Evolutionary conservation across 2,329 filamentous ascomycete species (phyloP).

Genomic region (Curvularia hawaiiensis): DNA sequence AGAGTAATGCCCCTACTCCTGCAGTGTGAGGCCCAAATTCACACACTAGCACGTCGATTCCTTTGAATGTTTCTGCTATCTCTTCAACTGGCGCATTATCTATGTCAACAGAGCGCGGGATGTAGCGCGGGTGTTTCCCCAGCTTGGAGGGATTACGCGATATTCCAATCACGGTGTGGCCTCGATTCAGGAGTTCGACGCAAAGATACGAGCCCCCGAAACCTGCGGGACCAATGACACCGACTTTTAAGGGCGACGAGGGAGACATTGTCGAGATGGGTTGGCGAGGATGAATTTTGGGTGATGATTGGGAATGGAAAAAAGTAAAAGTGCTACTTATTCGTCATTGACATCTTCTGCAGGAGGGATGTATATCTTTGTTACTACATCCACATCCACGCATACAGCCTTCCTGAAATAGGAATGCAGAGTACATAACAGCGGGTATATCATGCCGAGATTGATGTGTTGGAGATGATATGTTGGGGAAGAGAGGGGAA

Average conservation of each 20-base stretch:
- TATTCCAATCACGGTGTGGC: conserved; percentile 42
- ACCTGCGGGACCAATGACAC: conserved; percentile 42
- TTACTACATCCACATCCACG: neutral
- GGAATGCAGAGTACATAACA: conserved; percentile 1
- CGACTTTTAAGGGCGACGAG: conserved; percentile 26
- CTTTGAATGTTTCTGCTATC: conserved; percentile 35
- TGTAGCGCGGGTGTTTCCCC: conserved; percentile 39
- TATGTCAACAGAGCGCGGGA: conserved; percentile 35
- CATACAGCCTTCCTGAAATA: neutral
- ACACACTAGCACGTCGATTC: conserved; percentile 39
- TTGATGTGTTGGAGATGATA: conserved; percentile 22
- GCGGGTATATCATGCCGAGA: conserved; percentile 2
- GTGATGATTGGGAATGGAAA: neutral
- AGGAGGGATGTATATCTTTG: too few relatives aligned
- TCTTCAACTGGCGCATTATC: conserved; percentile 28
- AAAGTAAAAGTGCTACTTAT: neutral
- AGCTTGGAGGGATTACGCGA: conserved; percentile 42
- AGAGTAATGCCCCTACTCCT: conserved; percentile 34
- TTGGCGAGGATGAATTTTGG: neutral
- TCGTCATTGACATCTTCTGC: too few relatives aligned
- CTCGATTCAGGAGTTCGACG: conserved; percentile 42
- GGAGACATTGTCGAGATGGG: neutral
- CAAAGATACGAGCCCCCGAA: conserved; percentile 44
- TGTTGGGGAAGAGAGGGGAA: conserved; percentile 32
- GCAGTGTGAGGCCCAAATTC: conserved; percentile 43